Evolutionary conservation across 139 green algal genomes (phyloP).

Genomic region (Yamagishiella unicocca): DNA sequence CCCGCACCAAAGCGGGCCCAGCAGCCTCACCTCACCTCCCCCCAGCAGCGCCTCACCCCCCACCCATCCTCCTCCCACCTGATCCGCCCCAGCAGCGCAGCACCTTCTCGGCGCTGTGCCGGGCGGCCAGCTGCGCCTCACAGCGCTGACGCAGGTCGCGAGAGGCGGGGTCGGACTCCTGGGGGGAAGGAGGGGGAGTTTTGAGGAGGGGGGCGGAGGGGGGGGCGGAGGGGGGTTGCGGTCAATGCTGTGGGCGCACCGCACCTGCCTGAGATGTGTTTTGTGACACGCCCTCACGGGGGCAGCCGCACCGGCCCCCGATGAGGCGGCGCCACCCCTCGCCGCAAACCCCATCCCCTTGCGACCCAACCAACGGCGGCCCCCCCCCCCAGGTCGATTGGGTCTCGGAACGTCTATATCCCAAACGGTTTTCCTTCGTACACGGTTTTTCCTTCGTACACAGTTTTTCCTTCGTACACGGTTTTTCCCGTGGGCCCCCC

Average conservation of each 20-base stretch:
- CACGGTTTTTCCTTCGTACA: too few species aligned
- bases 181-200: not conserved
- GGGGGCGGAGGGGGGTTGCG: not conserved
- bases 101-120: conserved; percentile 83
- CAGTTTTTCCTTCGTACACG: too few species aligned
- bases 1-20: too few species aligned
- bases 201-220: not conserved
- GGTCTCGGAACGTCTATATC: too few species aligned
- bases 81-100: conserved; percentile 85
- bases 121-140: conserved; percentile 38
- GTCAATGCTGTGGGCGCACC: not conserved
- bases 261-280: too few species aligned
- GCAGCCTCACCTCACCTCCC: too few species aligned
- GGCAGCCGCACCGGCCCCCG: too few species aligned
- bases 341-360: not conserved
- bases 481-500: too few species aligned
- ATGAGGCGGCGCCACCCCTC: not conserved
- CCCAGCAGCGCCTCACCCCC: not conserved
- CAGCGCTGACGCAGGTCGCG: conserved; percentile 20
- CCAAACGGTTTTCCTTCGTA: too few species aligned
- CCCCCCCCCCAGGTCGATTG: not conserved
- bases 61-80: conserved; percentile 21
- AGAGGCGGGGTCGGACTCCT: not conserved
- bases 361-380: not conserved
- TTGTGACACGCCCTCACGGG: too few species aligned